A percentile compares a stretch with the other conserved stretches of the same genome.
phyloP scores from a whole-genome alignment of 1,284 basidiomycete species.

The Sanghuangporus weigelae region DNA sequence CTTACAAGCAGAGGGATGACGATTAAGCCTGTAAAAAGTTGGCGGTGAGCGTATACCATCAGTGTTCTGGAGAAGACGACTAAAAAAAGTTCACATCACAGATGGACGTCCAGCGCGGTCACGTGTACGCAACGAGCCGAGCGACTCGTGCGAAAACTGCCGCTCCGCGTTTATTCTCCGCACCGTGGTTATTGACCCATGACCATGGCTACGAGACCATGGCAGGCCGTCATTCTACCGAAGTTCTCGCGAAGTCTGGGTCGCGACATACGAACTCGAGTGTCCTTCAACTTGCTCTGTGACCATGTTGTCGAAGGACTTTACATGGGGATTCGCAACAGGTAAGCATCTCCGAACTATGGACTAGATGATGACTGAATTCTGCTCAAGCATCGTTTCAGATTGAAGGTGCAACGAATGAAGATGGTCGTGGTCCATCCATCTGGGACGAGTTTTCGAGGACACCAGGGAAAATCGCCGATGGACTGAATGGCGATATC shows the following conservation, averaged over 20 bases:
- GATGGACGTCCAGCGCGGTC: too few relatives aligned
- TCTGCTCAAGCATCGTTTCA: constrained; percentile 38
- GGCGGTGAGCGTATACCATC: background rate
- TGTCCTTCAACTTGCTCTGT: background rate
- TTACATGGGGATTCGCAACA: constrained; percentile 73
- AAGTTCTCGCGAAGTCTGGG: background rate
- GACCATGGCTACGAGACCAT: background rate
- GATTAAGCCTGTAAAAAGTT: background rate
- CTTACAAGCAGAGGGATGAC: background rate
- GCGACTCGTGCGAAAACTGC: too few relatives aligned
- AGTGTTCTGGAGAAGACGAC: background rate
- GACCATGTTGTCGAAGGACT: constrained; percentile 28
- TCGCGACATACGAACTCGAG: background rate
- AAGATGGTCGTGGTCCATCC: constrained; percentile 55
- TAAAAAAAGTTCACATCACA: too few relatives aligned
- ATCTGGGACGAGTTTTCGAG: constrained; percentile 75
- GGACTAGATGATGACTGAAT: background rate
- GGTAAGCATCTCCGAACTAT: constrained; percentile 33
- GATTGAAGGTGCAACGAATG: constrained; percentile 61
- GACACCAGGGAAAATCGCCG: constrained; percentile 57
- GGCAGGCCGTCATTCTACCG: background rate
- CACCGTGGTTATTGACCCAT: background rate
- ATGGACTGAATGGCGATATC: constrained; percentile 60
- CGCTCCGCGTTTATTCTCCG: too few relatives aligned
- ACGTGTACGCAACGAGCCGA: too few relatives aligned